Percentiles rank a stretch among this genome's conserved stretches.
phyloP scores from a whole-genome alignment of 768 basidiomycete genomes.

The Phallus indusiatus region DNA sequence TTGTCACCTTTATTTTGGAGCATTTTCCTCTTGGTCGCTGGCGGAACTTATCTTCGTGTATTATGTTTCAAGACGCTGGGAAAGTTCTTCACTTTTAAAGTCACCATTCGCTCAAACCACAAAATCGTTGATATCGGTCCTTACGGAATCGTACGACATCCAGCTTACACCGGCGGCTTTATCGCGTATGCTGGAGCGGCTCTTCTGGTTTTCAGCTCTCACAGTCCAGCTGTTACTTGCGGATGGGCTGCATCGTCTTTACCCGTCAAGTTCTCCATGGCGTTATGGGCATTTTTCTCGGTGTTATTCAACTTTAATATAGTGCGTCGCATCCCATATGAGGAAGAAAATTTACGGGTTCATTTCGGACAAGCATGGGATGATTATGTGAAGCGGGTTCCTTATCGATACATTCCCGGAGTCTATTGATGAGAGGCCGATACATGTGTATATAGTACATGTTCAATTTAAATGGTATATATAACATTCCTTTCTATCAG shows the following conservation, averaged over 20 bases:
- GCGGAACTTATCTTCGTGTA: conserved; percentile 24
- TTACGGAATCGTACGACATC: conserved; percentile 18
- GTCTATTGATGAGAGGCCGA: neutral
- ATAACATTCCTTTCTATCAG: too few species aligned
- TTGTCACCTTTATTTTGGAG: too few species aligned
- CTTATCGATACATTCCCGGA: neutral
- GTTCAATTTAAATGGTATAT: too few species aligned
- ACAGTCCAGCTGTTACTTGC: too few species aligned
- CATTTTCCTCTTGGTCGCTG: neutral
- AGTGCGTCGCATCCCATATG: neutral
- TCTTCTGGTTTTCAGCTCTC: too few species aligned
- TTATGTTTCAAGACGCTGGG: conserved; percentile 15
- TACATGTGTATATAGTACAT: too few species aligned
- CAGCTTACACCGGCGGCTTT: conserved; percentile 6
- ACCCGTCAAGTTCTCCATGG: too few species aligned
- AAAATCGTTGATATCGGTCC: conserved; percentile 14
- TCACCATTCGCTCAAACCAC: conserved; percentile 16
- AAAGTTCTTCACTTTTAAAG: conserved; percentile 14
- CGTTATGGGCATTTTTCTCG: too few species aligned
- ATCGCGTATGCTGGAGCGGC: neutral
- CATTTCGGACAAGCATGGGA: neutral
- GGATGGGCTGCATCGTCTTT: too few species aligned
- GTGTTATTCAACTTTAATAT: too few species aligned
- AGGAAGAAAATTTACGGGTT: neutral
- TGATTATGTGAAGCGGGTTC: neutral